Evolutionary conservation across 1,139 yeast species (phyloP), one percentile per base, ranked within the genome.

Genomic region (Yamadazyma aaseri): DNA sequence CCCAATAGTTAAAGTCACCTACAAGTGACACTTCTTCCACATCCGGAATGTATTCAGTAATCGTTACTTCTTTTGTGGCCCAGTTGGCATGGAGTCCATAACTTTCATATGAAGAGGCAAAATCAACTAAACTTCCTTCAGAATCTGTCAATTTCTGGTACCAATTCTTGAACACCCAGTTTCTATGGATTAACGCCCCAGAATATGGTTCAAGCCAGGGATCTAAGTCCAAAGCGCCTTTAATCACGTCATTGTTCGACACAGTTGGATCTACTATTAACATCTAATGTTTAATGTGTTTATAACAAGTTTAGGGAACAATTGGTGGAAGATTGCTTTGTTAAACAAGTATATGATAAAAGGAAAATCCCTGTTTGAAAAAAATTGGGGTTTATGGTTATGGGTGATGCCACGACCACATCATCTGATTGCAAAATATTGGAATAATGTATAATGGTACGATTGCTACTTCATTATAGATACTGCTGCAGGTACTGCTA

Each of bases 1-100:
- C 65, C 98, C 98, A 92, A 42, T 70, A 53, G 58, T 90, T 92
- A 69, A 92, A 92, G 36, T 90, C 97, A 8, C 98, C 98, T 37
- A 86, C 81, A 22, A 92, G 58, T 32, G 79, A 73, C 1, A 95
- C 97, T 31, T 58, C 66, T 6, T 53, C 53, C 2, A 96, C 97
- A 51, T 86, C 81, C 6, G 97, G 98, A 3, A 95, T 89, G 79
- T 96, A 90, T 59, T 90, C 95, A 20, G 75, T 69, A 50, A 85
- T 82, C 2, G 64, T 57, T 32, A 90, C 76, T 10, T 74, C 70
- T 37, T 79, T 78, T 28, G 73, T 68, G 9, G 46, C 42, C 27
- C 60, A 55, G 44, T 74, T 63, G 12, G 83, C 80, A 48, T 86
- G 90, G 43, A 92, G 65, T 1, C 98, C 98, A 58, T 81, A 86